Percentiles rank a stretch among this genome's conserved stretches.
Evolutionary conservation across 2,329 filamentous ascomycete genomes (phyloP).

Genomic region (Fusarium agapanthi): DNA sequence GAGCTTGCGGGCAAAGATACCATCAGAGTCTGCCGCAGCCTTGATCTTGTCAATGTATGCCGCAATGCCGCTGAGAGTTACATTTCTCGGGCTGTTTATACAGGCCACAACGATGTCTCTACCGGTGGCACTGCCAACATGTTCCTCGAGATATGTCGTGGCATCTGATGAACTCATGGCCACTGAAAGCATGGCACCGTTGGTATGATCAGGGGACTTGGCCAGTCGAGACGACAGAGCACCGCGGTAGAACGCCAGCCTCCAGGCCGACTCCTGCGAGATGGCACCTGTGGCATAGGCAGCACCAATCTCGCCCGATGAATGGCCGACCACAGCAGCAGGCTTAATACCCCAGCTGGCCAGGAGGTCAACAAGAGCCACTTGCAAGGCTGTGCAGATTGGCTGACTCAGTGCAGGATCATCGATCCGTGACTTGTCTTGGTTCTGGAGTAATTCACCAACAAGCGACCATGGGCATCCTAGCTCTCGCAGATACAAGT

Average conservation of each 20-base stretch:
- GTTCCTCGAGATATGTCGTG: constrained; percentile 15
- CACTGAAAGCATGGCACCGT: constrained; percentile 47
- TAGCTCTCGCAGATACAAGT: background rate
- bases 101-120: constrained; percentile 12
- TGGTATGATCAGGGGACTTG: background rate
- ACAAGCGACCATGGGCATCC: constrained; percentile 1
- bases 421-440: constrained; percentile 15
- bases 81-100: constrained; percentile 23
- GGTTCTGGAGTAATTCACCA: background rate
- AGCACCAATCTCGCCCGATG: constrained; percentile 52
- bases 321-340: constrained; percentile 49
- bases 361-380: constrained; percentile 54
- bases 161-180: constrained; percentile 40
- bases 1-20: constrained; percentile 39
- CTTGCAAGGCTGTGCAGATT: constrained; percentile 62
- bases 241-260: constrained; percentile 49
- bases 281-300: constrained; percentile 48
- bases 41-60: constrained; percentile 12
- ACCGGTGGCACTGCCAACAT: background rate
- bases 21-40: background rate
- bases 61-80: constrained; percentile 22
- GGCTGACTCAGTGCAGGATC: constrained; percentile 58
- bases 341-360: constrained; percentile 43
- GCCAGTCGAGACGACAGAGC: background rate
- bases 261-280: constrained; percentile 43